Base-by-base conservation (phyloP, 768 basidiomycete species). In the Podaxis carcinomalis region DNA sequence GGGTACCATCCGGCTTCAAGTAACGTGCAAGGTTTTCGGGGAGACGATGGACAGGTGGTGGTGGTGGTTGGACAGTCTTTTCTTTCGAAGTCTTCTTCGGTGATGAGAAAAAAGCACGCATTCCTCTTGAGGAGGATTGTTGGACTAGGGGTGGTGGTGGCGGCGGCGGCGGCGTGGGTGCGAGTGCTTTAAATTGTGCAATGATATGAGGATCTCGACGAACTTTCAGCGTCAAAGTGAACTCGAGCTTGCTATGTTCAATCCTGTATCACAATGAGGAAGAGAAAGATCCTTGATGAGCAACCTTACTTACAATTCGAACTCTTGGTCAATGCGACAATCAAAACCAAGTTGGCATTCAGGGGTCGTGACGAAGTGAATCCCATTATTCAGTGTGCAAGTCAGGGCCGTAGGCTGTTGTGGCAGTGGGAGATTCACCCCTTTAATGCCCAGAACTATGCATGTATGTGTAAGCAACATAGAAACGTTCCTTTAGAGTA, bases 301-400 rank as follows among this genome's bases (percentile, higher is more conserved):
- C 50, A 62, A 50, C 6, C 39, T 50, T 5, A 79, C 92, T 53
- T 70, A 94, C 92, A 95, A 76, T 68, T 95, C 93, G 67, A 95
- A 95, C 70, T 95, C 93, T 70, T 94, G 92, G 51, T 92, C 88
- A 57, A 95, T 89, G 10, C 79, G 78, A 56, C 83, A 81, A 51
- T 89, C 84, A 44, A 71, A 68, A 28, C 72, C 77, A 2, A 95
- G 71, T n/a, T 78, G 77, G 57, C 80, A 83, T 67, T 92, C 90
- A 1, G 91, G 93, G 6, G 93, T 97, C 3, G 91, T 92, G 37
- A 98, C 95, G 64, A 90, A 95, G 72, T 97, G 95, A 53, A 98
- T 95, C 6, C 95, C 95, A 68, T 98, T 98, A 74, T 98, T 97
- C 63, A 98, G 79, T 0, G 93, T 93, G 71, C 93, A 93, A 9